Evolutionary conservation across 2,329 filamentous ascomycete species (phyloP), one percentile per base, ranked within the genome.

Genomic region (Ophiocordyceps camponoti-rufipedis): DNA sequence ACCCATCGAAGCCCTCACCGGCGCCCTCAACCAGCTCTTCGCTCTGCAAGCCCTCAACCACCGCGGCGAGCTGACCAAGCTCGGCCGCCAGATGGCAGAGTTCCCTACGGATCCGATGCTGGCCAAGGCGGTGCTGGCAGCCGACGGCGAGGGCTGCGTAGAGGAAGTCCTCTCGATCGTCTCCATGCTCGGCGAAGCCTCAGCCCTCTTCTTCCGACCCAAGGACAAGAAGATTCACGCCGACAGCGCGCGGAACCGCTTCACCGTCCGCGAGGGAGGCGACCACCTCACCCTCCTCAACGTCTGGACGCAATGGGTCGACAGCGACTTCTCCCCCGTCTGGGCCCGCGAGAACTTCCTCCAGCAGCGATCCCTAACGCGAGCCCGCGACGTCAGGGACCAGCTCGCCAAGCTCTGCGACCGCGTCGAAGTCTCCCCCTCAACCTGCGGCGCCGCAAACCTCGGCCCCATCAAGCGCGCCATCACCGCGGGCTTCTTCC

Each of bases 221-320:
- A 94, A 95, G 59, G 88, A 98, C 65, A 95, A 96, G 69, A 94
- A 94, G 61, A 82, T 95, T 28, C 85, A 95, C 56, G 91, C 91
- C 12, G 89, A 98, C 61, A 85, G 83, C 49, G 91, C 91, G 0
- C 79, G 87, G 13, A 81, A 82, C 33, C 78, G 89, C 2, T 96
- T 96, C 63, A 94, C 86, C 0, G 70, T 89, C 58, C 85, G 86
- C 54, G 87, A 93, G 49, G 88, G 88, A 33, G 91, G 91, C 40
- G 91, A 98, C 58, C 85, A 94, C 55, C 60, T 91, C 5, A 87
- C 85, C 0, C 74, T 94, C 1, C 75, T 96, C 43, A 94, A 94
- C 56, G 82, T 98, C 54, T 98, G 82, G 79, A 89, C 91, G 55
- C 85, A 94, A 60, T 98, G 87, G 83, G 85, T 88, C 1, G 89